These are phyloP conservation scores for Linum tenue DNA, from an alignment of 345 rosid species.

Conservation along the genomic window DNA sequence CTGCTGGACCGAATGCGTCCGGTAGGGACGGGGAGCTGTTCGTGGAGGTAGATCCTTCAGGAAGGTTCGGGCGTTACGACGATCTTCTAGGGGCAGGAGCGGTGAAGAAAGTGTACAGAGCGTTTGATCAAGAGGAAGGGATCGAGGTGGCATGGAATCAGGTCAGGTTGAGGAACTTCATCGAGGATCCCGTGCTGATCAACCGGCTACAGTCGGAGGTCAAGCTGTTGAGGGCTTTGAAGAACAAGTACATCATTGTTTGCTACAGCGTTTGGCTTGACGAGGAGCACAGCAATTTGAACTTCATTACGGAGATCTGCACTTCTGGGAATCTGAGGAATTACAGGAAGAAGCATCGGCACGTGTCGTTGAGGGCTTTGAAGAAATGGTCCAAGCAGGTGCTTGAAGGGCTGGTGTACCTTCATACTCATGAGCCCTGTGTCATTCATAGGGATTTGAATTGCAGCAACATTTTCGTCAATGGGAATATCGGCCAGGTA, in stretches of 20 bases:
- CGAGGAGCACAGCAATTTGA: slow-evolving; percentile 31
- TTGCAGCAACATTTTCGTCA: slow-evolving; percentile 65
- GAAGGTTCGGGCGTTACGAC: slow-evolving; percentile 48
- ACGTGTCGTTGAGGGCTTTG: slow-evolving; percentile 57
- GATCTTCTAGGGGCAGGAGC: slow-evolving; percentile 59
- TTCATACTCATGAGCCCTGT: slow-evolving; percentile 63
- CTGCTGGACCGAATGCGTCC: slow-evolving; percentile 26
- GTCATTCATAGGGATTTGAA: slow-evolving; percentile 59
- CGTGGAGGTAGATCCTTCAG: slow-evolving; percentile 53
- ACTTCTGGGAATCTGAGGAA: slow-evolving; percentile 56
- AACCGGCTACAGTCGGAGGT: slow-evolving; percentile 55
- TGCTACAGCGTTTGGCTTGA: slow-evolving; percentile 57
- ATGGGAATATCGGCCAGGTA: slow-evolving; percentile 61
- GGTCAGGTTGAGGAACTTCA: slow-evolving; percentile 41
- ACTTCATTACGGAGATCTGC: slow-evolving; percentile 70
- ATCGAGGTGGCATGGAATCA: slow-evolving; percentile 76
- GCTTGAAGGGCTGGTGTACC: slow-evolving; percentile 51
- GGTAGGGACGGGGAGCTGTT: slow-evolving; percentile 43
- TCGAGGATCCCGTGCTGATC: slow-evolving; percentile 40
- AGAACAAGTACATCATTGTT: slow-evolving; percentile 48
- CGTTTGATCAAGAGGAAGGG: slow-evolving; percentile 71
- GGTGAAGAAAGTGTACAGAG: slow-evolving; percentile 61
- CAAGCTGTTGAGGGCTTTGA: slow-evolving; percentile 45
- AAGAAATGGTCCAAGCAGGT: slow-evolving; percentile 66
- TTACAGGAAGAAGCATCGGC: slow-evolving; percentile 59